phyloP scores from a whole-genome alignment of 352 stramenopile genomes.

The Thalassiosira sp. region DNA sequence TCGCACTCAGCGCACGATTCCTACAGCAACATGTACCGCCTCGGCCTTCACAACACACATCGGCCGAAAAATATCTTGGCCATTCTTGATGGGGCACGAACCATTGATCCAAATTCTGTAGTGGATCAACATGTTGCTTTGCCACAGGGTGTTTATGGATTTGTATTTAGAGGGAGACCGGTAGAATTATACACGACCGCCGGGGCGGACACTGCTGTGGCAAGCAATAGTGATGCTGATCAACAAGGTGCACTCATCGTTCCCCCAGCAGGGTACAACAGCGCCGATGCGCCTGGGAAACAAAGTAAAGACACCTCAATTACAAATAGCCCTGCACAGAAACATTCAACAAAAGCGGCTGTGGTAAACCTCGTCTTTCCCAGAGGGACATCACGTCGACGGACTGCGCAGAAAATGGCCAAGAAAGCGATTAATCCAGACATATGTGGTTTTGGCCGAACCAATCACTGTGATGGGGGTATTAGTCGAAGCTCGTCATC shows the following conservation, averaged over 20 bases:
- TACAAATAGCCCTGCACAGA: slow-evolving; percentile 2
- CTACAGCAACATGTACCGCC: slow-evolving; percentile 35
- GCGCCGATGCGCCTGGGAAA: neutral
- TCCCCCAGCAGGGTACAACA: slow-evolving; percentile 1
- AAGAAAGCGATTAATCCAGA: slow-evolving; percentile 56
- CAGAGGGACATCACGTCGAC: slow-evolving; percentile 36
- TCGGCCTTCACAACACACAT: slow-evolving; percentile 40
- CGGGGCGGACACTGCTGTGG: neutral
- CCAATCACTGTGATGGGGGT: slow-evolving; percentile 26
- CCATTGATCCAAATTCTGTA: slow-evolving; percentile 76
- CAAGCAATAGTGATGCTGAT: neutral
- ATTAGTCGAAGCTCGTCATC: slow-evolving; percentile 38
- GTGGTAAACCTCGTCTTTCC: slow-evolving; percentile 54
- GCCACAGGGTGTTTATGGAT: slow-evolving; percentile 66
- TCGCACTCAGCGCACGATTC: neutral
- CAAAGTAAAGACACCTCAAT: neutral
- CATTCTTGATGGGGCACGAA: slow-evolving; percentile 62
- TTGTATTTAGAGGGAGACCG: slow-evolving; percentile 74
- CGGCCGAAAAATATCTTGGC: slow-evolving; percentile 47
- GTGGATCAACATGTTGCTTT: slow-evolving; percentile 78
- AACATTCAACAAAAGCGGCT: slow-evolving; percentile 41
- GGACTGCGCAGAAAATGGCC: slow-evolving; percentile 45
- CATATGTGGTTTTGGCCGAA: slow-evolving; percentile 32
- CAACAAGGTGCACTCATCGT: slow-evolving; percentile 19
- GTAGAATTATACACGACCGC: slow-evolving; percentile 33